These are phyloP conservation scores for Alternaria arbusti DNA, from an alignment of 2,329 filamentous ascomycete genomes.

Conservation along the genomic window DNA sequence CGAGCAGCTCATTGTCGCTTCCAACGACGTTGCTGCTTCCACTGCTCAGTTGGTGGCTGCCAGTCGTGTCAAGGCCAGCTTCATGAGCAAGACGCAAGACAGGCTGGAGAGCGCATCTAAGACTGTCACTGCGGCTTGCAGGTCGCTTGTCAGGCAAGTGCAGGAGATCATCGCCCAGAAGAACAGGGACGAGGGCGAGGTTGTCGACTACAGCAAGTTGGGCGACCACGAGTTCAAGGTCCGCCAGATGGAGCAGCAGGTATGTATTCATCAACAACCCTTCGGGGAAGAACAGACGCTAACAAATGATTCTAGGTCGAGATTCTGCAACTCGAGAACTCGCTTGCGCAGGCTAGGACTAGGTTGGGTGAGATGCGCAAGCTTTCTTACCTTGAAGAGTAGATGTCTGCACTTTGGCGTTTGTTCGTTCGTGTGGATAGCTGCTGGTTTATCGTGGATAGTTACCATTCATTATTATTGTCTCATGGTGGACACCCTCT, in stretches of 20 bases:
- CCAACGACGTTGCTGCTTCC: conserved; percentile 93
- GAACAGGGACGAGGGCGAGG: conserved; percentile 76
- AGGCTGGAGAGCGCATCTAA: conserved; percentile 88
- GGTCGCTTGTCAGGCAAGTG: conserved; percentile 87
- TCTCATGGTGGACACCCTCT: neutral
- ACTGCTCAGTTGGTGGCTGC: conserved; percentile 97
- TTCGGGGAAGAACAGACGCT: conserved; percentile 4
- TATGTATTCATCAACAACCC: conserved; percentile 57
- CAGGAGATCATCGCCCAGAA: conserved; percentile 92
- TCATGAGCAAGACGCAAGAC: conserved; percentile 98
- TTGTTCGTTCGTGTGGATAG: conserved; percentile 1
- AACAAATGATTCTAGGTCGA: conserved; percentile 71
- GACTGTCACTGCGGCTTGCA: conserved; percentile 87
- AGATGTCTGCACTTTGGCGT: neutral
- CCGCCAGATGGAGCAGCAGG: conserved; percentile 99
- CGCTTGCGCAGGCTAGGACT: conserved; percentile 77
- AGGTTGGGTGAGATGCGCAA: conserved; percentile 97
- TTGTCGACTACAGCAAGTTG: conserved; percentile 85
- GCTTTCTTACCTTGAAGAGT: conserved; percentile 75
- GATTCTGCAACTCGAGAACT: conserved; percentile 93
- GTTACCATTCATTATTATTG: neutral
- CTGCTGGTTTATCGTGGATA: neutral
- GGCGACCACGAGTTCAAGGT: conserved; percentile 98
- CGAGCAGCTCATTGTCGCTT: conserved; percentile 96
- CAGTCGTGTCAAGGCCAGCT: conserved; percentile 93